Percentiles rank a stretch among this genome's conserved stretches.
Conservation (phyloP, 202 grass and related monocot genomes). For the Brachypodium distachyon region DNA sequence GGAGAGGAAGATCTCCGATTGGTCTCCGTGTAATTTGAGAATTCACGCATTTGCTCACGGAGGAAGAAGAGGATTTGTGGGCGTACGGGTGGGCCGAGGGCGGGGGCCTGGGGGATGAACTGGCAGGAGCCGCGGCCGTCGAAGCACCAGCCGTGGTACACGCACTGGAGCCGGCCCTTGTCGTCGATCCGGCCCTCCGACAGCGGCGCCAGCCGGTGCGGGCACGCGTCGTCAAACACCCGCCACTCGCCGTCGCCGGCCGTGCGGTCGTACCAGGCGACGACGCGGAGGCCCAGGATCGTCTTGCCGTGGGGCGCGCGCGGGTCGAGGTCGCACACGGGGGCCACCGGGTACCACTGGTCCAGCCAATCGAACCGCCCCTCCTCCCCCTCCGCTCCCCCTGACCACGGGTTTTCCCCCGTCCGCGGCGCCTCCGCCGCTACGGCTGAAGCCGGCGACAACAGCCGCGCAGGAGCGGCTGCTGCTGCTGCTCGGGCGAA, state of each 20-base stretch:
- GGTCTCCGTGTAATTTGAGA: no score
- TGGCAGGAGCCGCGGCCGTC: constrained; percentile 69
- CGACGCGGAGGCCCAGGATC: constrained; percentile 71
- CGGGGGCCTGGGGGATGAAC: constrained; percentile 82
- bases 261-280: constrained; percentile 68
- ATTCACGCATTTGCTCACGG: no score
- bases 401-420: neutral
- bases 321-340: constrained; percentile 73
- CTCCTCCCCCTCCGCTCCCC: neutral
- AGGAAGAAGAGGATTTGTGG: neutral
- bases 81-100: constrained; percentile 47
- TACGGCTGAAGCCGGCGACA: constrained; percentile 1
- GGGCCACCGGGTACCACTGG: constrained; percentile 82
- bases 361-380: constrained; percentile 70
- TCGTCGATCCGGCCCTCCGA: constrained; percentile 79
- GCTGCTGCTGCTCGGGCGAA: no score
- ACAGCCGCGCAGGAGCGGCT: neutral
- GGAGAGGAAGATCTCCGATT: neutral
- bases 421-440: constrained; percentile 15
- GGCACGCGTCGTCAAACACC: constrained; percentile 77
- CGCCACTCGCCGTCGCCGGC: constrained; percentile 42
- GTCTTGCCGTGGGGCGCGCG: constrained; percentile 71
- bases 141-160: constrained; percentile 97
- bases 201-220: constrained; percentile 85
- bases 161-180: constrained; percentile 78